Base-by-base conservation (phyloP, 768 basidiomycete species). In the Candolleomyces aberdarensis region DNA sequence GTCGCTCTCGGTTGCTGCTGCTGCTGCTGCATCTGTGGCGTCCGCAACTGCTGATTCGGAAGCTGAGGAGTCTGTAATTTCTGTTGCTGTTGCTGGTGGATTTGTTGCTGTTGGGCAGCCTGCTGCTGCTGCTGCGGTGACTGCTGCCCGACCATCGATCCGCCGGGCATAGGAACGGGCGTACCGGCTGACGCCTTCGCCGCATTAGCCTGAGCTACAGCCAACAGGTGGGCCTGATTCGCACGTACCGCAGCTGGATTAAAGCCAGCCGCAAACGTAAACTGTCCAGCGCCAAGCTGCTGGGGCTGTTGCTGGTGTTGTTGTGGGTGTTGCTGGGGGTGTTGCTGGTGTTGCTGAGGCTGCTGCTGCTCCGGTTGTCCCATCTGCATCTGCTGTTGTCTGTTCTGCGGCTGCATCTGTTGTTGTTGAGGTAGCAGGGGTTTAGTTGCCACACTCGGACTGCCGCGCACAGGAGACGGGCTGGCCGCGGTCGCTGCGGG, bases 11-110 rank as follows among this genome's bases (percentile, higher is more conserved):
- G 3, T 32, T 32, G 50, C 32, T 56, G 43, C 26, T 71, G 43
- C 19, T 71, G 68, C 22, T 62, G 60, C 44, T 67, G 67, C 31
- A 49, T 44, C 51, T 63, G 66, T 10, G 63, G 62, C 20, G 61
- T 59, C 17, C 40, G 58, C 14, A 53, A 61, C 26, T 58, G 65
- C 52, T 64, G 56, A 10, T 52, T 50, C n/a, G 32, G 26, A 19
- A 59, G 15, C 49, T 56, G 58, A 19, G 59, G 62, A 15, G 54
- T 56, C 20, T 40, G 62, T 17, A 56, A 52, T 41, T 63, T 32
- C 22, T 57, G 61, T 26, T 57, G 58, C 17, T 55, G 62, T 9
- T 47, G 57, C 20, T 56, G 60, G 56, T 71, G 74, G 9, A 50
- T 56, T 40, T 52, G 59, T 29, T 56, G n/a, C 57, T 65, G 62